Evolutionary conservation across 176 grass and related monocot genomes (phyloP), one percentile per base, ranked within the genome.

Genomic region (Phyllostachys edulis): DNA sequence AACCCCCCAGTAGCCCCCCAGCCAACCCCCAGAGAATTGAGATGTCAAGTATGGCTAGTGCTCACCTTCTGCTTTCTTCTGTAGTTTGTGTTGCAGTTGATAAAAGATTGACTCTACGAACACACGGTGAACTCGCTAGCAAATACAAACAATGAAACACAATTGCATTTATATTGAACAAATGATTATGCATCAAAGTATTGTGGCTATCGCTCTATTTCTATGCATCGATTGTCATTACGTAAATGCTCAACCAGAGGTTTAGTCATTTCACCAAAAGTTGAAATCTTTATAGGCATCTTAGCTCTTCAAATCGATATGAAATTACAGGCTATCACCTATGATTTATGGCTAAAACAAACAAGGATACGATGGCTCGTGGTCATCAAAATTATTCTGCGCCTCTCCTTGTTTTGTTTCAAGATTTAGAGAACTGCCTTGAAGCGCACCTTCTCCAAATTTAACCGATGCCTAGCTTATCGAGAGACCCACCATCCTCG

Each of bases 401-500:
- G 17, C 61, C 52, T 89, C 23, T 44, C n/a, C 57, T 40, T 76
- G 47, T 68, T 78, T 39, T 17, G 76, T 80, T 85, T 80, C 82
- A 20, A 60, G 7, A 21, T 38, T 67, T 27, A 29, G 10, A 5
- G 71, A 71, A 20, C 13, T 67, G 70, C n/a, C 80, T 64, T 71
- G 76, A 86, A 61, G 27, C 45, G 63, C 36, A 47, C 50, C 62
- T 74, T 91, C 42, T 64, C 74, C 73, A n/a, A 50, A 23, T 37
- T 55, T 73, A 71, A 59, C 23, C 75, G 62, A 86, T 71, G 41
- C 89, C 85, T 55, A 89, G 59, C 67, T 63, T 88, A 63, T 78
- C 72, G 9, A 87, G 67, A 75, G 89, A 16, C 5, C 81, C 88
- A 61, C 46, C 50, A 50, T 77, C 77, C 9, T 50, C n/a, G 32